These are phyloP conservation scores for Collybiopsis luxurians DNA, from an alignment of 768 basidiomycete species.

Conservation along the genomic window DNA sequence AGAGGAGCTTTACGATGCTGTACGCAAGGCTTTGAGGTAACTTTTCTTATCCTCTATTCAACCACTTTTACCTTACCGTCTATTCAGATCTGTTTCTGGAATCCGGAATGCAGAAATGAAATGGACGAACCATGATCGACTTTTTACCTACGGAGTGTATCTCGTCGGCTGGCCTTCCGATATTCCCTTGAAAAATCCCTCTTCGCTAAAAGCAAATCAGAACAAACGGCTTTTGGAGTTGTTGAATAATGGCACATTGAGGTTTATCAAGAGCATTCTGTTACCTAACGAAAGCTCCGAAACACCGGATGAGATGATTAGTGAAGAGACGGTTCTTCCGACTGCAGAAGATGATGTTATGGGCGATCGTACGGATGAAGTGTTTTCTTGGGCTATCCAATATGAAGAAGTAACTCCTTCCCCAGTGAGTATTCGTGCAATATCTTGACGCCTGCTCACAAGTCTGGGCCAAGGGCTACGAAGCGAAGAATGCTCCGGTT, in stretches of 20 bases:
- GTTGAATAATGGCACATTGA: constrained; percentile 44
- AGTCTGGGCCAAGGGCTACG: neutral
- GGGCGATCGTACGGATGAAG: constrained; percentile 43
- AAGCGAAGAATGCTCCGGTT: neutral
- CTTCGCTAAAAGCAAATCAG: constrained; percentile 50
- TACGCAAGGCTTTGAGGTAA: constrained; percentile 56
- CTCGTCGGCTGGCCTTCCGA: constrained; percentile 62
- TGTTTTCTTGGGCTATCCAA: constrained; percentile 9
- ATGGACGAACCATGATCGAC: constrained; percentile 64
- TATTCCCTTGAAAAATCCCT: constrained; percentile 62
- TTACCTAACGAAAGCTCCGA: neutral
- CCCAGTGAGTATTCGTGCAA: constrained; percentile 5
- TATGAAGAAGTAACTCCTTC: constrained; percentile 6
- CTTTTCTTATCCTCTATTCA: constrained; percentile 9
- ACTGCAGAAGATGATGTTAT: constrained; percentile 26
- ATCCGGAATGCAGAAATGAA: constrained; percentile 71
- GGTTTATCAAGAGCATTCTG: constrained; percentile 36
- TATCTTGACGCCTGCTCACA: no score
- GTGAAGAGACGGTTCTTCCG: constrained; percentile 8
- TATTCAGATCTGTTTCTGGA: constrained; percentile 49
- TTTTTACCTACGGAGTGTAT: constrained; percentile 55
- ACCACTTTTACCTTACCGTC: constrained; percentile 8
- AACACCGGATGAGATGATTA: neutral
- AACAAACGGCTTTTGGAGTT: constrained; percentile 53
- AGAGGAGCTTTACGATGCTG: constrained; percentile 50